A percentile compares a stretch with the other conserved stretches of the same genome.
These are phyloP conservation scores for Aspergillus neoniger DNA, from an alignment of 2,329 filamentous ascomycete genomes.

Conservation along the genomic window DNA sequence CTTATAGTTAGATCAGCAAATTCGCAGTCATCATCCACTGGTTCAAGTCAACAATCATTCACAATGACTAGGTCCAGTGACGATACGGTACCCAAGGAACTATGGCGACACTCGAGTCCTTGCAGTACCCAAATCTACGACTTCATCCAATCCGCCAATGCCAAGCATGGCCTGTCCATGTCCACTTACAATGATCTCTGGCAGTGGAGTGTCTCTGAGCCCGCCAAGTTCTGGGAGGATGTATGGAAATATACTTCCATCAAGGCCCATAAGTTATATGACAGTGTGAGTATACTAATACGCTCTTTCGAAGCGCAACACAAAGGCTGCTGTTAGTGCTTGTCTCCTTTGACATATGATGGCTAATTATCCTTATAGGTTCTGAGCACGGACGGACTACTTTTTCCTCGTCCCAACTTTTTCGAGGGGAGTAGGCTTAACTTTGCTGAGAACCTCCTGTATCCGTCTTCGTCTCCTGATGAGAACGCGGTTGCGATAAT, in stretches of 20 bases:
- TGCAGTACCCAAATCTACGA: constrained; percentile 68
- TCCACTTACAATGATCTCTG: constrained; percentile 73
- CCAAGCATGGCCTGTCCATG: constrained; percentile 65
- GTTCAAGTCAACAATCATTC: too few species aligned
- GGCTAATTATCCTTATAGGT: constrained; percentile 53
- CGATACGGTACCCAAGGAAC: constrained; percentile 42
- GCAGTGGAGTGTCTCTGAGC: constrained; percentile 78
- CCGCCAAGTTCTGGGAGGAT: constrained; percentile 78
- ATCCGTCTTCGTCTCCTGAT: constrained; percentile 62
- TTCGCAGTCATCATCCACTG: neutral
- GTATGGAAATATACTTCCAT: constrained; percentile 83
- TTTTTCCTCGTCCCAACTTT: constrained; percentile 87
- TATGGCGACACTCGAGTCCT: constrained; percentile 73
- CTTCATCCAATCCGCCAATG: constrained; percentile 70
- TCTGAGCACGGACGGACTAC: constrained; percentile 64
- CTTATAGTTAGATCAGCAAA: neutral
- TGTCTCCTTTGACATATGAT: neutral
- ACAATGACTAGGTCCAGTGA: constrained; percentile 12
- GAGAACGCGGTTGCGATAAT: constrained; percentile 70
- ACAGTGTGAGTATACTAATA: constrained; percentile 32
- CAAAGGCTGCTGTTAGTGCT: neutral
- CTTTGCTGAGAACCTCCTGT: constrained; percentile 93
- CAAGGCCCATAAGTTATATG: constrained; percentile 63
- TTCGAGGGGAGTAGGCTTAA: constrained; percentile 79
- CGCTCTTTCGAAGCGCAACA: neutral